Evolutionary conservation across 2,329 filamentous ascomycete genomes (phyloP).

Genomic region (Thielaviopsis musarum): DNA sequence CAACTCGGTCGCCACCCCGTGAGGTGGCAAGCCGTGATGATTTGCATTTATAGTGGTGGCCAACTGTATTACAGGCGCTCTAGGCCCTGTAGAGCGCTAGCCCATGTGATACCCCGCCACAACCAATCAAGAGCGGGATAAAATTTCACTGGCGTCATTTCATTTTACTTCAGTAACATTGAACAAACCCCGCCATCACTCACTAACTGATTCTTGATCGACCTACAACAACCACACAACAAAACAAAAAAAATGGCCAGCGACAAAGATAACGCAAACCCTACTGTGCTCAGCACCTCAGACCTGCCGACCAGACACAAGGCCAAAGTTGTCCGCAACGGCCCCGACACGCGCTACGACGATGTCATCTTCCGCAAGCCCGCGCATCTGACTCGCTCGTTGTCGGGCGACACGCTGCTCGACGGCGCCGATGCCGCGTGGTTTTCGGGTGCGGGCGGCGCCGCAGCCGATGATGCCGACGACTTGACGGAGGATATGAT

Average conservation of each 20-base stretch:
- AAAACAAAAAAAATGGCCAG: conserved; percentile 4
- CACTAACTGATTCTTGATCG: no score
- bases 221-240: background rate
- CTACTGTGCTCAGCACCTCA: conserved; percentile 73
- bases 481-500: conserved; percentile 47
- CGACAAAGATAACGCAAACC: conserved; percentile 62
- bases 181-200: background rate
- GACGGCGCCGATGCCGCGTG: conserved; percentile 12
- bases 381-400: conserved; percentile 25
- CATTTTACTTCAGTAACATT: background rate
- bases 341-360: conserved; percentile 31
- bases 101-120: background rate
- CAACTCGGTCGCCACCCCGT: no score
- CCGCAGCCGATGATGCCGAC: conserved; percentile 35
- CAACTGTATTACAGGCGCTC: background rate
- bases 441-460: conserved; percentile 22
- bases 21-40: no score
- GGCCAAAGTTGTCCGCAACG: conserved; percentile 28
- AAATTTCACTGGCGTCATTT: background rate
- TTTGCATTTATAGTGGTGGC: no score
- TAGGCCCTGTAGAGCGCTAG: background rate
- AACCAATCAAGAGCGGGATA: background rate
- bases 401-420: conserved; percentile 1
- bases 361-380: conserved; percentile 30
- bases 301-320: conserved; percentile 65